Evolutionary conservation across 1,284 basidiomycete genomes (phyloP), one percentile per base, ranked within the genome.

Genomic region (Pseudozyma hubeiensis): DNA sequence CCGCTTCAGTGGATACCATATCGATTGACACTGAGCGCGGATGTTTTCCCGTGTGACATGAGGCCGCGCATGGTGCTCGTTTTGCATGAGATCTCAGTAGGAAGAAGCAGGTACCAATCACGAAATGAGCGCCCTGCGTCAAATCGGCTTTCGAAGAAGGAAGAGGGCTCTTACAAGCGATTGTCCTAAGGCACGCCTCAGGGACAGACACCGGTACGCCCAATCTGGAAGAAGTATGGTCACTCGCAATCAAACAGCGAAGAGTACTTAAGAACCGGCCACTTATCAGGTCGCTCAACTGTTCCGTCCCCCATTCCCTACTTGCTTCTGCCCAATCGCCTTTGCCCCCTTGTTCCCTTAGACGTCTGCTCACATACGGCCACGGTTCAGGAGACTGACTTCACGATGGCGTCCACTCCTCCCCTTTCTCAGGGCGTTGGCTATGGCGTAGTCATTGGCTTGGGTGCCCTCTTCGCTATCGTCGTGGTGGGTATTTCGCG

Each of bases 371-470:
- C 24, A 24, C 24, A 24, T 24, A 24, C 24, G 24, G 24, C 24
- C 24, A 24, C 24, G 24, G 24, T 24, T 14, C 7, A 8, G 16
- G n/a, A 24, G 33, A 24, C 19, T 14, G 9, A n/a, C n/a, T 41
- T 6, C 31, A 53, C 14, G 19, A 64, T 68, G 65, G 52, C 58
- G 4, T 50, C 50, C 4, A 37, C 39, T 35, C 75, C 75, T 19
- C 78, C 80, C 5, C 74, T 82, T 7, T 76, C 70, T 3, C 80
- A 84, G 51, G 80, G 82, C 35, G 75, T 48, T 44, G 81, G 83
- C 30, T 84, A 82, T 58, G 82, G 83, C 37, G 81, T 82, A 14
- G 77, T 84, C 41, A 64, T 84, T 19, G 83, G 84, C 8, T 63
- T 82, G 9, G 78, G 81, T 8, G 62, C 73, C 11, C 69, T 80